Percentiles rank a stretch among this genome's conserved stretches.
Evolutionary conservation across 306 rosid genomes (phyloP).

Genomic region (Cicer bijugum): DNA sequence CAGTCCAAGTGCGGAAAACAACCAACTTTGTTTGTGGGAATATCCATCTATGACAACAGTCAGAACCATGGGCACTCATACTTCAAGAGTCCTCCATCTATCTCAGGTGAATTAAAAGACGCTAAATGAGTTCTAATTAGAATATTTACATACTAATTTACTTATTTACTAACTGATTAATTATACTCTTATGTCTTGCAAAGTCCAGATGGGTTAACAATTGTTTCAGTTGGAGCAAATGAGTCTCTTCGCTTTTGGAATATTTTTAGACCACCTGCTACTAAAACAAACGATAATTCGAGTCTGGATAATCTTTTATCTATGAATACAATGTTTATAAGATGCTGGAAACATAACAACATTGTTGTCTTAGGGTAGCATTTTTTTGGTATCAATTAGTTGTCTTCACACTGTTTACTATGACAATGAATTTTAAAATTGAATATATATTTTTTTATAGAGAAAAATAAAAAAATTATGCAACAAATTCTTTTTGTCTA

Average conservation of each 20-base stretch:
- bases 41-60: too few species aligned
- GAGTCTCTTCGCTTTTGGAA: conserved; percentile 80
- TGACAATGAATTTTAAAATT: too few species aligned
- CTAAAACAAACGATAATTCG: conserved; percentile 43
- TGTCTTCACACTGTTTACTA: neutral
- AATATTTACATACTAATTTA: neutral
- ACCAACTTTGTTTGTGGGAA: too few species aligned
- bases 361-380: conserved; percentile 1
- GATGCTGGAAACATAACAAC: conserved; percentile 51
- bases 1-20: too few species aligned
- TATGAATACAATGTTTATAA: conserved; percentile 57
- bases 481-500: too few species aligned
- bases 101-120: conserved; percentile 58
- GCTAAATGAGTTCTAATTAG: neutral
- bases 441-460: too few species aligned
- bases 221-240: conserved; percentile 77
- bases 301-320: conserved; percentile 60
- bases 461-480: neutral
- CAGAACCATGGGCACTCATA: too few species aligned
- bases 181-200: conserved; percentile 41
- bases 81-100: neutral
- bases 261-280: conserved; percentile 63
- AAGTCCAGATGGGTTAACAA: conserved; percentile 83
- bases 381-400: neutral
- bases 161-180: too few species aligned